Evolutionary conservation across 2,329 filamentous ascomycete genomes (phyloP), one percentile per base, ranked within the genome.

Genomic region (Thelonectria olida): DNA sequence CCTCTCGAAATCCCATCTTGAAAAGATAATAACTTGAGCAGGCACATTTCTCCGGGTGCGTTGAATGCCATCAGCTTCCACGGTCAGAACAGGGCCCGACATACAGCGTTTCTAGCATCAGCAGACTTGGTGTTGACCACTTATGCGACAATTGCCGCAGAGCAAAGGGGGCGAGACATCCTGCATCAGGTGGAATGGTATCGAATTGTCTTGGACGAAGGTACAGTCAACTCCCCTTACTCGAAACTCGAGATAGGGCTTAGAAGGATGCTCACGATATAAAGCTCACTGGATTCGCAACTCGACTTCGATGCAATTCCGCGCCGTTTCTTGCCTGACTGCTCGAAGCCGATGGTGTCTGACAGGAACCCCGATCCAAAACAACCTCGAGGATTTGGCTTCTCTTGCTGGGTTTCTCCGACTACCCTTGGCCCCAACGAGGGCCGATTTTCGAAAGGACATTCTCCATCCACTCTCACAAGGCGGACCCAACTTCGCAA

Each of bases 321-420:
- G 75, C 1, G 78, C 81, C 0, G 79, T 81, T 2, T 67, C 70
- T 7, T 72, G 76, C 1, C 73, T 88, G 0, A 60, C 68, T 2
- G 79, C 84, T 0, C 73, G 75, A 2, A 78, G 76, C 0, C 76
- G 84, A 5, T 87, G 84, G 84, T 85, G 82, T 56, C 69, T 86
- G 0, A 82, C 82, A 0, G 84, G 83, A 0, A 86, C 84, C 0
- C 84, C 84, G 0, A 81, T 87, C 7, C 84, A 87, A 60, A 87
- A 87, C 63, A 76, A 74, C 2, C 73, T 87, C 0, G 79, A 81
- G 3, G 85, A 87, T 17, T 75, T 87, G 1, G 62, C 58, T 4
- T 66, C 68, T 0, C 48, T 71, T 0, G 56, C 63, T 17, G 42
- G 38, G 1, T 71, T 71, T 10, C 59, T 71, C 0, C 52, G 53